phyloP scores from a whole-genome alignment of 2,329 filamentous ascomycete genomes.

The Penicillium expansum region DNA sequence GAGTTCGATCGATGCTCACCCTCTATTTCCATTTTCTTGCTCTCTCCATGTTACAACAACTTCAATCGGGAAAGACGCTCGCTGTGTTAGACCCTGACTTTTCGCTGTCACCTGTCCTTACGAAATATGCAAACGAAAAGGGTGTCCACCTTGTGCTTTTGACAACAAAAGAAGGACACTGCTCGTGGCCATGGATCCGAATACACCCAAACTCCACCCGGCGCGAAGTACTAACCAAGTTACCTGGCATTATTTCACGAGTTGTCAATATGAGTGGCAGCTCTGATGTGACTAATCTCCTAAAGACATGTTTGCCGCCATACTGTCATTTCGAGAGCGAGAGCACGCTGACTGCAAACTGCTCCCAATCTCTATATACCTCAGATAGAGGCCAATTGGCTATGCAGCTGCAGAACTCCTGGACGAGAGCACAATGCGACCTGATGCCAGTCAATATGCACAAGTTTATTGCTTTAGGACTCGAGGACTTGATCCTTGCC shows the following conservation, averaged over 20 bases:
- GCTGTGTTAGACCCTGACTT: conserved; percentile 21
- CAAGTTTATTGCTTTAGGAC: conserved; percentile 2
- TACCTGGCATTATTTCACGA: conserved; percentile 9
- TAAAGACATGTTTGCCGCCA: conserved; percentile 9
- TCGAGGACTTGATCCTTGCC: conserved; percentile 11
- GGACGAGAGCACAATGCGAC: conserved; percentile 4
- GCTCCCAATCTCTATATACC: not conserved
- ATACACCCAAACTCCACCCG: conserved; percentile 16
- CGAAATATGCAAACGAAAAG: conserved; percentile 9
- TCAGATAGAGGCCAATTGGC: not conserved
- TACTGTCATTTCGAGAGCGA: conserved; percentile 16
- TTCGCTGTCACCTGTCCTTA: conserved; percentile 14
- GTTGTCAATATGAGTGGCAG: conserved; percentile 9
- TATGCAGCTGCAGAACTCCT: conserved; percentile 7
- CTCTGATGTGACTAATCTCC: not conserved
- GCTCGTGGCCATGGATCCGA: conserved; percentile 16
- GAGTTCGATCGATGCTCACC: conserved; percentile 11
- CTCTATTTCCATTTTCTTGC: conserved; percentile 16
- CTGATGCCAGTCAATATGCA: conserved; percentile 9
- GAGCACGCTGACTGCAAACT: conserved; percentile 5
- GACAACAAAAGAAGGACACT: conserved; percentile 12
- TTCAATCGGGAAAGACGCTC: conserved; percentile 8
- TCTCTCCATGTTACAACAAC: conserved; percentile 8
- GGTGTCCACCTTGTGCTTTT: conserved; percentile 17
- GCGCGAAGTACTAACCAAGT: conserved; percentile 12